These are phyloP conservation scores for Helminthosporium solani DNA, from an alignment of 2,329 filamentous ascomycete species.

Conservation along the genomic window DNA sequence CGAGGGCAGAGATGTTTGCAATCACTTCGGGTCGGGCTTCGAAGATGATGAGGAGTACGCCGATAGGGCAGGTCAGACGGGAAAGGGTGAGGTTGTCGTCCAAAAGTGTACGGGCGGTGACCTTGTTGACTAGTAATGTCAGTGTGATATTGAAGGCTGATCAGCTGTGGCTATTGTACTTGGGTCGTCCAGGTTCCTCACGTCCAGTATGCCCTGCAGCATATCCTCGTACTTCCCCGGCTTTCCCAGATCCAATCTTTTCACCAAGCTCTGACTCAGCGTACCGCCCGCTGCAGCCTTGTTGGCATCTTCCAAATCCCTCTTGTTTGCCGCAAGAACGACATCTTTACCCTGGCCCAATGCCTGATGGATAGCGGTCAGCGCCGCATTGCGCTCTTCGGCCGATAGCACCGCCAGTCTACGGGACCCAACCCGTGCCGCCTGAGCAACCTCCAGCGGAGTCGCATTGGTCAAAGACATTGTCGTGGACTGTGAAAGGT, in stretches of 20 bases:
- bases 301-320: slow-evolving; percentile 74
- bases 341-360: slow-evolving; percentile 67
- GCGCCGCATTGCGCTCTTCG: slow-evolving; percentile 75
- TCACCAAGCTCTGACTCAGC: slow-evolving; percentile 79
- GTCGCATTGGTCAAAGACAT: slow-evolving; percentile 88
- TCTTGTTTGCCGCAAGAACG: slow-evolving; percentile 84
- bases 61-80: slow-evolving; percentile 89
- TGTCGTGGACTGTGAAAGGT: slow-evolving; percentile 6
- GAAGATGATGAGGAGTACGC: slow-evolving; percentile 97
- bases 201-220: slow-evolving; percentile 91
- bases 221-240: slow-evolving; percentile 96
- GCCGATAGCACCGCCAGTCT: slow-evolving; percentile 77
- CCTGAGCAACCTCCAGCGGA: slow-evolving; percentile 72
- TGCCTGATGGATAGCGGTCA: slow-evolving; percentile 80
- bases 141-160: slow-evolving; percentile 20
- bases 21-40: slow-evolving; percentile 97
- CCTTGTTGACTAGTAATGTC: slow-evolving; percentile 68
- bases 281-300: slow-evolving; percentile 72
- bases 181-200: slow-evolving; percentile 80
- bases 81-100: slow-evolving; percentile 85
- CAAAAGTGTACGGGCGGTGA: slow-evolving; percentile 79
- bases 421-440: slow-evolving; percentile 79
- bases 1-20: slow-evolving; percentile 92
- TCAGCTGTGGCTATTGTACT: no score
- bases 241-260: slow-evolving; percentile 81